Conservation (phyloP, 2,329 filamentous ascomycete species). For the Pyrenochaeta sp. region DNA sequence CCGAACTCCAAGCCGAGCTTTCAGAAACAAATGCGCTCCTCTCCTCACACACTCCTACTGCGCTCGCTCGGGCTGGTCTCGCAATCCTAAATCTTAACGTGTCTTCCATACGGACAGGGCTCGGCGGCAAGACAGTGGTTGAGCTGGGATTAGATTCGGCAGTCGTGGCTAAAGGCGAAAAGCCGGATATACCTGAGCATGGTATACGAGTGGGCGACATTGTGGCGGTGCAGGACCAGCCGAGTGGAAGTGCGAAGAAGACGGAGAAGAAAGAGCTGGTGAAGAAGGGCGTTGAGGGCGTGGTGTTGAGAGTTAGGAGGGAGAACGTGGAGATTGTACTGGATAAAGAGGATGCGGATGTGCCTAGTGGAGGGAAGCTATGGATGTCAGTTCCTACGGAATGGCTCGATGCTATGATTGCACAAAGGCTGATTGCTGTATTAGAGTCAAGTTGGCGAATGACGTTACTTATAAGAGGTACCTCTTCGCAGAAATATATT, state of each 20-base stretch:
- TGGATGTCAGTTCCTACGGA: slow-evolving; percentile 64
- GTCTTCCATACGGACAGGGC: slow-evolving; percentile 80
- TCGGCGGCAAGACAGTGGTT: slow-evolving; percentile 89
- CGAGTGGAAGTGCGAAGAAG: slow-evolving; percentile 74
- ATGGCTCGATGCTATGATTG: slow-evolving; percentile 1
- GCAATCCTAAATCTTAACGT: slow-evolving; percentile 80
- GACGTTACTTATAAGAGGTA: slow-evolving; percentile 71
- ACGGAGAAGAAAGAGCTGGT: slow-evolving; percentile 75
- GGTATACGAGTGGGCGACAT: slow-evolving; percentile 80
- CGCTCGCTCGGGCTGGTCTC: slow-evolving; percentile 78
- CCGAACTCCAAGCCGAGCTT: slow-evolving; percentile 76
- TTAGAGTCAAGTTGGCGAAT: slow-evolving; percentile 71
- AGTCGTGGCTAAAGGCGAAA: slow-evolving; percentile 57
- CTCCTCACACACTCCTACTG: slow-evolving; percentile 70
- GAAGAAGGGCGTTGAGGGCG: slow-evolving; percentile 72
- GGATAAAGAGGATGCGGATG: slow-evolving; percentile 68
- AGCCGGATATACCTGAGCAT: slow-evolving; percentile 73
- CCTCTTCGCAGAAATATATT: slow-evolving; percentile 26
- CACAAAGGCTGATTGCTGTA: slow-evolving; percentile 42
- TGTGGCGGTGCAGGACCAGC: slow-evolving; percentile 78
- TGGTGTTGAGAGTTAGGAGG: slow-evolving; percentile 71
- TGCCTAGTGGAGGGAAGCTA: slow-evolving; percentile 63
- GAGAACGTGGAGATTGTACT: slow-evolving; percentile 71
- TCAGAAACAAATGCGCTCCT: slow-evolving; percentile 74
- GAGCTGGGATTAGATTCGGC: slow-evolving; percentile 81